Conservation (phyloP, 192 early-diverging fungal genomes). For the Chytriomyces hyalinus region DNA sequence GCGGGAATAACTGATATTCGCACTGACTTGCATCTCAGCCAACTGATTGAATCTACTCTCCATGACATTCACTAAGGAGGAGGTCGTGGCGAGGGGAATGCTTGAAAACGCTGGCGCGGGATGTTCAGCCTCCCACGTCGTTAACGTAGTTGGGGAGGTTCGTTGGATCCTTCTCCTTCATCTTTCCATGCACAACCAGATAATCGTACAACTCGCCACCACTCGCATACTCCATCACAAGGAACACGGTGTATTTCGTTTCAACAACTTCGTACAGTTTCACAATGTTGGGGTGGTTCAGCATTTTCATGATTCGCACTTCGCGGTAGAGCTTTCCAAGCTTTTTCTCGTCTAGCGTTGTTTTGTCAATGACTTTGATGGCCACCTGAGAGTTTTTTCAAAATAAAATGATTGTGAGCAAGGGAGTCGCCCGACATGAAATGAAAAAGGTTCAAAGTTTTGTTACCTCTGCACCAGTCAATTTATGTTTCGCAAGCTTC, state of each 20-base stretch:
- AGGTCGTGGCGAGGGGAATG: too few species aligned
- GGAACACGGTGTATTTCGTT: constrained; percentile 83
- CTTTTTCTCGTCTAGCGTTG: constrained; percentile 65
- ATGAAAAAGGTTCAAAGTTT: too few species aligned
- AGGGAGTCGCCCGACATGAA: too few species aligned
- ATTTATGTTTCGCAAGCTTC: constrained; percentile 86
- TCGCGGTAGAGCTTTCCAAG: constrained; percentile 67
- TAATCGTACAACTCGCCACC: constrained; percentile 97
- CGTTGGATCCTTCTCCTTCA: constrained; percentile 65
- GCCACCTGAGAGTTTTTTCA: constrained; percentile 66
- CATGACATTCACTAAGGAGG: too few species aligned
- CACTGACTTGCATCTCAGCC: too few species aligned
- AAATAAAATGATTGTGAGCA: too few species aligned
- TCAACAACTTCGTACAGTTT: constrained; percentile 89
- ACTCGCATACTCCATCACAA: constrained; percentile 94
- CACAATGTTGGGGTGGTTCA: constrained; percentile 85
- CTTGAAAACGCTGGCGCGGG: too few species aligned
- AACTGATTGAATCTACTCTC: too few species aligned
- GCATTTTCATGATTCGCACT: constrained; percentile 72
- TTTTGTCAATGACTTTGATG: constrained; percentile 70
- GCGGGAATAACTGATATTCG: too few species aligned
- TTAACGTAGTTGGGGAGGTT: too few species aligned
- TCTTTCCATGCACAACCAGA: constrained; percentile 84
- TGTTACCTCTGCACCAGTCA: constrained; percentile 57
- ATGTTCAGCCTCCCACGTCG: too few species aligned